A percentile compares a stretch with the other conserved stretches of the same genome.
These are phyloP conservation scores for Mortierella antarctica DNA, from an alignment of 192 early-diverging fungal genomes.

Conservation along the genomic window DNA sequence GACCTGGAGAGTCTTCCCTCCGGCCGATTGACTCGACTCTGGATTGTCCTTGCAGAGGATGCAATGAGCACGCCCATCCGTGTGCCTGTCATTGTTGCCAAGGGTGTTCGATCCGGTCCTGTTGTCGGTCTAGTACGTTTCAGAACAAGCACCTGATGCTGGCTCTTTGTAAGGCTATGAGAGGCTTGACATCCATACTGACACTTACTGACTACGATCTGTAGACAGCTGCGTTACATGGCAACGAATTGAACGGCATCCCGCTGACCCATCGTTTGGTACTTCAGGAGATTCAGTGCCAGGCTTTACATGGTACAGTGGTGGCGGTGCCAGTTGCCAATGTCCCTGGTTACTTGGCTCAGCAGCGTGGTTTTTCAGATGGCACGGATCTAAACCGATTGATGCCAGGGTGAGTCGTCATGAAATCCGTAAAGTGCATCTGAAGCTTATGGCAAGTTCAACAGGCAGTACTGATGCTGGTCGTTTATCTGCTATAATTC, in stretches of 20 bases:
- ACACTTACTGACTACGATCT: background rate
- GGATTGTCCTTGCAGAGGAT: slow-evolving; percentile 73
- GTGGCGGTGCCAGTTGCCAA: slow-evolving; percentile 92
- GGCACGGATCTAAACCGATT: slow-evolving; percentile 89
- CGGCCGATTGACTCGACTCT: slow-evolving; percentile 66
- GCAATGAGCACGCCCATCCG: slow-evolving; percentile 68
- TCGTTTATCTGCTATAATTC: background rate
- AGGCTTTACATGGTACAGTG: slow-evolving; percentile 81
- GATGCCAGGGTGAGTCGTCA: slow-evolving; percentile 74
- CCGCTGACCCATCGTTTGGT: slow-evolving; percentile 91
- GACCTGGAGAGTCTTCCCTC: slow-evolving; percentile 64
- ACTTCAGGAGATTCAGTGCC: slow-evolving; percentile 75
- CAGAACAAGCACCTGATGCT: background rate
- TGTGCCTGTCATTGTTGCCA: slow-evolving; percentile 83
- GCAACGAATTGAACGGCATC: slow-evolving; percentile 93
- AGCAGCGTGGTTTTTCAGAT: slow-evolving; percentile 84
- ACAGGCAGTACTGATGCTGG: no score
- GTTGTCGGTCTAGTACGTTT: slow-evolving; percentile 62
- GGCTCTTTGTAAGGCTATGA: background rate
- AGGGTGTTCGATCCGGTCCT: slow-evolving; percentile 69
- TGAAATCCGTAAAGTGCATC: background rate
- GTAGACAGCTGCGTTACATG: slow-evolving; percentile 91
- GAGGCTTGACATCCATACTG: no score
- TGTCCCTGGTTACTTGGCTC: slow-evolving; percentile 84
- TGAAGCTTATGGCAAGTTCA: no score